phyloP scores from a whole-genome alignment of 176 grass and related monocot species.

The Tillandsia fasciculata region DNA sequence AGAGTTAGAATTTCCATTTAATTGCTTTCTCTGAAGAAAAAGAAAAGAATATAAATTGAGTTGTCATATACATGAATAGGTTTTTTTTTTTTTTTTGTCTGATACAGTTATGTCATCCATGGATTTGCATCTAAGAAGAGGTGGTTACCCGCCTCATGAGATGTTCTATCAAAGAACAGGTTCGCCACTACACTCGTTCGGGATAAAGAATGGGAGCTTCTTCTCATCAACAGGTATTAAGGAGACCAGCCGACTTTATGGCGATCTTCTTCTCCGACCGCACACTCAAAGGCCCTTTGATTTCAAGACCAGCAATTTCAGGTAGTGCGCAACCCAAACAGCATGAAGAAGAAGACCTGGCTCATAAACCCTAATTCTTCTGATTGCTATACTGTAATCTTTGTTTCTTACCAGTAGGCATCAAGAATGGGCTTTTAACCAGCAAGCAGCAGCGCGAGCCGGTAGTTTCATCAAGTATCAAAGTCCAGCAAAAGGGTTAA shows the following conservation, averaged over 20 bases:
- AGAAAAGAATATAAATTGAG: too few species aligned
- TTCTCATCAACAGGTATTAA: slow-evolving; percentile 25
- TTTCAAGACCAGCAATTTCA: slow-evolving; percentile 41
- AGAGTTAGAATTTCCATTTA: too few species aligned
- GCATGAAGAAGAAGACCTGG: background rate
- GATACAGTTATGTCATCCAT: slow-evolving; percentile 57
- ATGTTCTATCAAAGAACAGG: slow-evolving; percentile 63
- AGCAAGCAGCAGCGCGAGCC: slow-evolving; percentile 17
- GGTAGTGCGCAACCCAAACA: slow-evolving; percentile 19
- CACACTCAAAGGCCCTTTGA: slow-evolving; percentile 39
- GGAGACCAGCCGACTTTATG: slow-evolving; percentile 38
- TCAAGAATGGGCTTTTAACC: slow-evolving; percentile 60
- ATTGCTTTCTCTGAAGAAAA: too few species aligned
- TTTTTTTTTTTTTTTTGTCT: background rate
- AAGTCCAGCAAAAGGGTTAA: slow-evolving; percentile 38
- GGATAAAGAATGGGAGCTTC: slow-evolving; percentile 31
- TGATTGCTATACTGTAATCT: background rate
- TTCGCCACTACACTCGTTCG: slow-evolving; percentile 16
- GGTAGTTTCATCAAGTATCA: slow-evolving; percentile 22
- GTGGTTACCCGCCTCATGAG: slow-evolving; percentile 53
- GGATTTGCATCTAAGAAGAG: slow-evolving; percentile 78
- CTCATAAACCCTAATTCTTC: slow-evolving; percentile 35
- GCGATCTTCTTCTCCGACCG: slow-evolving; percentile 34
- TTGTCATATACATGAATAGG: background rate
- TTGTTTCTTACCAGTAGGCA: slow-evolving; percentile 23